Base-by-base conservation (phyloP, 257 asterid genomes). In the Forsythia viridissima region DNA sequence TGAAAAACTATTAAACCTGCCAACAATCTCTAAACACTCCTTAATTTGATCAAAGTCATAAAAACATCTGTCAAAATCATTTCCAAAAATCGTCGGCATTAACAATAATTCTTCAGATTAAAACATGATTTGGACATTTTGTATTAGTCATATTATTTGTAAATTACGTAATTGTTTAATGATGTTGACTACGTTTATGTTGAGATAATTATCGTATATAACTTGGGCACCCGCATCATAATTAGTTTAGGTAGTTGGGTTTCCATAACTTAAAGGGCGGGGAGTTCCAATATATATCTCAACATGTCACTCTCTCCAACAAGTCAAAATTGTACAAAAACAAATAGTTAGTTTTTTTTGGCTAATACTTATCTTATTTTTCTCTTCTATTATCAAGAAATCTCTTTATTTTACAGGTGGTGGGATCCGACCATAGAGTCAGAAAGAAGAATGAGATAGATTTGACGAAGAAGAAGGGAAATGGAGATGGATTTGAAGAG, bases 261-360 rank as follows among this genome's bases (percentile, higher is more conserved):
- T 85, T 87, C 74, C 89, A 84, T 89, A 73, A 73, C 88, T 83
- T 87, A n/a, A 82, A 85, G 81, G 90, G 18, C 46, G 87, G 81
- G 85, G 83, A 82, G 75, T 82, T 87, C 46, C 41, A 61, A 21
- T 63, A 24, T 38, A 37, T 71, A 21, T 68, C 81, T 81, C 66
- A 43, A 63, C 85, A 52, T 86, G 80, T 76, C 86, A 76, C 77
- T 78, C 72, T 70, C 76, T 77, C 80, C 71, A 51, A 18, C 48
- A 41, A 77, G 83, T 84, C 86, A 84, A 66, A 44, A 21, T 12
- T 71, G 68, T 61, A 61, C 10, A 63, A 2, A 6, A 20, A 46
- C 34, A 30, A 30, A 30, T 24, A 24, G 24, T 51, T 51, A 13
- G 8, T 63, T 63, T 2, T 63, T 63, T 63, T 24, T 1, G 7